Conservation (phyloP, 2,329 filamentous ascomycete species). For the Phaeosphaeriaceae sp. region DNA sequence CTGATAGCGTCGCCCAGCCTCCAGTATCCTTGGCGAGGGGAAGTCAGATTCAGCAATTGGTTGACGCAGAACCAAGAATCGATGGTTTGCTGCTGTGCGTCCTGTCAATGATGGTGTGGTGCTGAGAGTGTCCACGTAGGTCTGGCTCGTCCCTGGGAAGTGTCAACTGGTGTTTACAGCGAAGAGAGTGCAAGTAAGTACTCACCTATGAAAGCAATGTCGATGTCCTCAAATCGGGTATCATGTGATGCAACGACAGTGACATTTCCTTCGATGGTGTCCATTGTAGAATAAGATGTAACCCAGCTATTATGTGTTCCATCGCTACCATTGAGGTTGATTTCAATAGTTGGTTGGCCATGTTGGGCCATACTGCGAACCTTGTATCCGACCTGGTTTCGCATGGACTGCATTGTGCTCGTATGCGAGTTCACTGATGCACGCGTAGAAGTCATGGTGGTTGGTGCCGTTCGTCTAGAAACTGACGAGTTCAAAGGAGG, state of each 20-base stretch:
- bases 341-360: slow-evolving; percentile 52
- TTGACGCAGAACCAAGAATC: slow-evolving; percentile 67
- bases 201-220: slow-evolving; percentile 64
- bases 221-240: slow-evolving; percentile 63
- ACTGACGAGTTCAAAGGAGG: slow-evolving; percentile 14
- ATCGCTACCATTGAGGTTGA: slow-evolving; percentile 47
- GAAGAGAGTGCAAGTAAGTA: neutral
- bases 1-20: slow-evolving; percentile 61
- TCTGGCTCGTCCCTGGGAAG: slow-evolving; percentile 55
- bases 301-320: slow-evolving; percentile 42
- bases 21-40: slow-evolving; percentile 61
- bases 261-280: slow-evolving; percentile 62
- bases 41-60: slow-evolving; percentile 62
- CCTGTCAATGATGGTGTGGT: slow-evolving; percentile 60
- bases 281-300: slow-evolving; percentile 62
- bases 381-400: slow-evolving; percentile 43
- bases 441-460: slow-evolving; percentile 29
- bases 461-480: slow-evolving; percentile 15
- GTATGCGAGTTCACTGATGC: slow-evolving; percentile 28
- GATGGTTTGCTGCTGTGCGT: slow-evolving; percentile 63
- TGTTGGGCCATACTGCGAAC: slow-evolving; percentile 41
- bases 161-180: slow-evolving; percentile 18
- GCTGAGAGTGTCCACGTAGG: slow-evolving; percentile 62
- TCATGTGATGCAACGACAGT: slow-evolving; percentile 59
- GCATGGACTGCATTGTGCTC: slow-evolving; percentile 37